phyloP scores from a whole-genome alignment of 1,284 basidiomycete species.

The Marasmius tenuissimus region DNA sequence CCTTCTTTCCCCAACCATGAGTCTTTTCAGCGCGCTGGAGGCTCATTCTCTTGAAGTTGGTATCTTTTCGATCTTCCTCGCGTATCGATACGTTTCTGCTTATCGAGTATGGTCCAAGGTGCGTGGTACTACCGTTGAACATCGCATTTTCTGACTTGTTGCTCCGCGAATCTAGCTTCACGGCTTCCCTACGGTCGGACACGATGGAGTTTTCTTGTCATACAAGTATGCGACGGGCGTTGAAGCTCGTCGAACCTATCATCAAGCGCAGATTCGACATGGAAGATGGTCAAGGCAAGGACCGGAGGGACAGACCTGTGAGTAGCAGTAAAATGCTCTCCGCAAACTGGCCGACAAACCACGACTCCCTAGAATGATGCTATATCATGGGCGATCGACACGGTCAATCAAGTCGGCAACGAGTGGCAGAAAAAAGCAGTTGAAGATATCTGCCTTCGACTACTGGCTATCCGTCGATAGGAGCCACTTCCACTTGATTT shows the following conservation, averaged over 20 bases:
- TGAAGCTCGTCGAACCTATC: constrained; percentile 6
- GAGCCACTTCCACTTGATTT: neutral
- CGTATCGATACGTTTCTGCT: neutral
- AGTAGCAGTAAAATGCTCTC: neutral
- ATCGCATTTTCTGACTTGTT: neutral
- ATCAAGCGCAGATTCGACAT: constrained; percentile 15
- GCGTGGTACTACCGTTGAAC: neutral
- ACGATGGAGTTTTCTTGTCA: neutral
- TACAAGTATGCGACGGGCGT: neutral
- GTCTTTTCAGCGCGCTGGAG: no score
- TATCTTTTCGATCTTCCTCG: constrained; percentile 2
- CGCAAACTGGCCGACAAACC: no score
- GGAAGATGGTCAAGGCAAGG: constrained; percentile 13
- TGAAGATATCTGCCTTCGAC: constrained; percentile 13
- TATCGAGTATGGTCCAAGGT: neutral
- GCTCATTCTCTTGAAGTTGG: no score
- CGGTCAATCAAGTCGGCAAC: no score
- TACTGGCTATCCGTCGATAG: constrained; percentile 23
- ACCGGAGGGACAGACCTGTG: constrained; percentile 17
- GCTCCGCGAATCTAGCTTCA: neutral
- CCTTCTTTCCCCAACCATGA: no score
- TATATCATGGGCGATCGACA: constrained; percentile 17
- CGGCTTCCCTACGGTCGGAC: neutral
- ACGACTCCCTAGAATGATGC: constrained; percentile 5
- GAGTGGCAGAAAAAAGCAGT: constrained; percentile 15